Evolutionary conservation across 1,284 basidiomycete species (phyloP).

Genomic region (Earliella scabrosa): DNA sequence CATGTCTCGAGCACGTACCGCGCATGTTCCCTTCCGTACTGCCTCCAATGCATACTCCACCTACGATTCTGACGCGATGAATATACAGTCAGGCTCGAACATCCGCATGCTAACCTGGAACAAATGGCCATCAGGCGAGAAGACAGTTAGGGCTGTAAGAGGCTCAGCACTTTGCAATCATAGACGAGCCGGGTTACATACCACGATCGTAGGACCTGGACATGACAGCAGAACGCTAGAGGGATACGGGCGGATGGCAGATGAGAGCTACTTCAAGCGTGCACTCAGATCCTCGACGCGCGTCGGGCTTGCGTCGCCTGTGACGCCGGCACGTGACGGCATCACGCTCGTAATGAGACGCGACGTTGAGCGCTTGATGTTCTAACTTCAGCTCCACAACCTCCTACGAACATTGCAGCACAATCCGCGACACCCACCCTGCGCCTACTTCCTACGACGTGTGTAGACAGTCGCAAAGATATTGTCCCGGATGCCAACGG

Average conservation of each 20-base stretch:
- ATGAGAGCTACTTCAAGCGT: too few species aligned
- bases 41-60: constrained; percentile 99
- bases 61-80: constrained; percentile 45
- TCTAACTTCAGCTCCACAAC: constrained; percentile 3
- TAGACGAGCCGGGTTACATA: constrained; percentile 37
- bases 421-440: too few species aligned
- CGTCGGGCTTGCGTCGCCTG: constrained; percentile 47
- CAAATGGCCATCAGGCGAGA: constrained; percentile 93
- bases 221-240: constrained; percentile 42
- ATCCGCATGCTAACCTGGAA: constrained; percentile 69
- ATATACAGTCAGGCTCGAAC: constrained; percentile 18
- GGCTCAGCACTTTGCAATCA: not conserved
- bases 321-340: constrained; percentile 17
- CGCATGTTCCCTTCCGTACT: constrained; percentile 96
- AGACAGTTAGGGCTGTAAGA: constrained; percentile 82
- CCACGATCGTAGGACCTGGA: constrained; percentile 84
- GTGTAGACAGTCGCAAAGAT: too few species aligned
- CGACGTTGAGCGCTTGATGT: constrained; percentile 12
- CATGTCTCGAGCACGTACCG: constrained; percentile 56
- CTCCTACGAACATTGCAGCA: not conserved
- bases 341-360: constrained; percentile 17
- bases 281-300: constrained; percentile 46
- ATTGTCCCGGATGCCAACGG: too few species aligned
- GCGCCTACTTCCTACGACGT: too few species aligned
- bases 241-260: constrained; percentile 10